Conservation (phyloP, 257 asterid species). For the Linderniella brevidens region DNA sequence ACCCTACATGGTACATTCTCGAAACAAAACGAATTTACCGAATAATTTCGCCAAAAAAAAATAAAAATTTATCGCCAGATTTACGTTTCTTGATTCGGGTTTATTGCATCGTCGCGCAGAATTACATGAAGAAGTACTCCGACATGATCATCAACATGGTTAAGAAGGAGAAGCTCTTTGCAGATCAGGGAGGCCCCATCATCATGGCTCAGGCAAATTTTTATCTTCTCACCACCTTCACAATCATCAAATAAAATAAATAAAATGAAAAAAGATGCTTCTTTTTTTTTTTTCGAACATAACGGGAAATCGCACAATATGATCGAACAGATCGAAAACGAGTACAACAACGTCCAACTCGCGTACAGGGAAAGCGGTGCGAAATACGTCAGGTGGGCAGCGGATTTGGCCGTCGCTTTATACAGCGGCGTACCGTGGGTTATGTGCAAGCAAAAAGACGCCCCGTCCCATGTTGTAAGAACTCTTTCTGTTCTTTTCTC, state of each 20-base stretch:
- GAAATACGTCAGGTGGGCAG: slow-evolving; percentile 71
- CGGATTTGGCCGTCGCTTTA: slow-evolving; percentile 44
- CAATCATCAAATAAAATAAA: not conserved
- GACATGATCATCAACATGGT: slow-evolving; percentile 43
- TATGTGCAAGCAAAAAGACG: slow-evolving; percentile 85
- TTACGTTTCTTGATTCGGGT: not conserved
- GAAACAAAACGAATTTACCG: not conserved
- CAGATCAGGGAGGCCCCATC: slow-evolving; percentile 95
- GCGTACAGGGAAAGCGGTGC: slow-evolving; percentile 49
- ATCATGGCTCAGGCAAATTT: slow-evolving; percentile 83
- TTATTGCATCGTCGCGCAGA: slow-evolving; percentile 16
- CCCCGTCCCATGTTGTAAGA: slow-evolving; percentile 48
- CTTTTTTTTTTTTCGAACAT: too few species aligned
- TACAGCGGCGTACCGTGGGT: slow-evolving; percentile 60
- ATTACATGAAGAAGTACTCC: slow-evolving; percentile 52
- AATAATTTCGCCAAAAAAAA: too few species aligned
- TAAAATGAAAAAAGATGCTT: too few species aligned
- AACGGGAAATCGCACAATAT: not conserved
- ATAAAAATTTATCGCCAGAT: not conserved
- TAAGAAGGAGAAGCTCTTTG: slow-evolving; percentile 56
- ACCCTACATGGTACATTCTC: slow-evolving; percentile 48
- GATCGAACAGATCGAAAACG: slow-evolving; percentile 53
- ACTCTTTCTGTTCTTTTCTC: too few species aligned
- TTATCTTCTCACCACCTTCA: not conserved
- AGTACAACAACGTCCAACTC: slow-evolving; percentile 57